Evolutionary conservation across 495 filamentous ascomycete species (phyloP), one percentile per base, ranked within the genome.

Genomic region (Schizothecium vesticola): DNA sequence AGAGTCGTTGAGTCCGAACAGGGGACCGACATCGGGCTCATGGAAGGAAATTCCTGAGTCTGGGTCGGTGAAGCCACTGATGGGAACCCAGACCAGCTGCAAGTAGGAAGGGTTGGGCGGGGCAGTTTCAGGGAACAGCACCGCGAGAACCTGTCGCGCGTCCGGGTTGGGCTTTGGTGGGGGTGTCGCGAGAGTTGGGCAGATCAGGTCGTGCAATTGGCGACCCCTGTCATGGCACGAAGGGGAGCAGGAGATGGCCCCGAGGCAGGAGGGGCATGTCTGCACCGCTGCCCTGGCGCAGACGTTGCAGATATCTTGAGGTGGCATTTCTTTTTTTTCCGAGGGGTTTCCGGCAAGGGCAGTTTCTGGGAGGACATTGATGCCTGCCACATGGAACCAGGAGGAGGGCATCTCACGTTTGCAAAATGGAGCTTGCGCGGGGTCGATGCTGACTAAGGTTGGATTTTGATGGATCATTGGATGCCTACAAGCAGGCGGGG

Each of bases 11-110:
- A 9, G 6, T 23, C 19, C 19, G 26, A 67, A 67, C 13, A 56
- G 31, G 19, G 58, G 24, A 1, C n/a, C n/a, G 16, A 56, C 33
- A 5, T 67, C 66, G 21, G 66, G 31, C 21, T 67, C 66, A 7
- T 67, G 36, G n/a, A 67, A 67, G 3, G 66, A 63, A 25, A 67
- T 67, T 22, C 66, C 66, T 13, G 59, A 29, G 31, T 67, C 66
- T 9, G 21, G 21, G 36, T 67, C 66, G 16, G 36, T 25, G 56
- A 67, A 67, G 10, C 66, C 66, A 26, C 25, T 57, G 59, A 67
- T 56, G 21, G 25, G 36, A 6, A 67, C 66, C 59, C 66, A 63
- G 36, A 67, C 59, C 10, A 67, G 25, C 26, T 61, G 16, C 16
- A 51, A n/a, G 16, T 6, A 51, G 43, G 43, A 19, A n/a, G 43